Evolutionary conservation across 768 basidiomycete genomes (phyloP).

Genomic region (Lentinus tigrinus): DNA sequence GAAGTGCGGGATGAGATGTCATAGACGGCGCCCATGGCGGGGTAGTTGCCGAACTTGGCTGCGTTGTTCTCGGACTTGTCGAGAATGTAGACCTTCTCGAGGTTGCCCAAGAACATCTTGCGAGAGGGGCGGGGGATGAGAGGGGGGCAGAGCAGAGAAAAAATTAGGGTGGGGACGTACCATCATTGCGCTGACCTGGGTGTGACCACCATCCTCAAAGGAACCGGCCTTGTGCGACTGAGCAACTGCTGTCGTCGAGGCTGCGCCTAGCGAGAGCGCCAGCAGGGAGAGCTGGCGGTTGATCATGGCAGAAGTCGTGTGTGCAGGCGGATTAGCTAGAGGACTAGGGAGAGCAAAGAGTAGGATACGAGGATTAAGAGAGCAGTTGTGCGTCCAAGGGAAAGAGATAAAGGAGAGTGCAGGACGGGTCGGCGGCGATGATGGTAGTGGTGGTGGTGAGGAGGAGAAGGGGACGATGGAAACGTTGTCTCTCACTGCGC

Average conservation of each 20-base stretch:
- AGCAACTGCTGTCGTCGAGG: conserved; percentile 19
- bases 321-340: conserved; percentile 5
- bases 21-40: conserved; percentile 76
- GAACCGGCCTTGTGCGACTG: conserved; percentile 27
- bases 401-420: conserved; percentile 20
- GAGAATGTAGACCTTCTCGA: conserved; percentile 83
- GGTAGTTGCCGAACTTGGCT: conserved; percentile 61
- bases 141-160: background rate
- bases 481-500: background rate
- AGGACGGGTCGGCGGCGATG: conserved; percentile 9
- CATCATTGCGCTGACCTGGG: conserved; percentile 55
- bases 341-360: background rate
- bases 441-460: conserved; percentile 9
- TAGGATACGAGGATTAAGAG: background rate
- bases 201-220: conserved; percentile 35
- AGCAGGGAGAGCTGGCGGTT: conserved; percentile 36
- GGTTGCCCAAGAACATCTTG: conserved; percentile 79
- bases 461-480: conserved; percentile 3
- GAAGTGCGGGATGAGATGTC: conserved; percentile 60
- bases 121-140: background rate
- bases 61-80: conserved; percentile 87
- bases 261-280: conserved; percentile 44
- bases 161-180: conserved; percentile 30
- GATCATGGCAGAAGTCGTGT: conserved; percentile 13
- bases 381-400: background rate